Base-by-base conservation (phyloP, 2,329 filamentous ascomycete genomes). In the Aplosporella prunicola region DNA sequence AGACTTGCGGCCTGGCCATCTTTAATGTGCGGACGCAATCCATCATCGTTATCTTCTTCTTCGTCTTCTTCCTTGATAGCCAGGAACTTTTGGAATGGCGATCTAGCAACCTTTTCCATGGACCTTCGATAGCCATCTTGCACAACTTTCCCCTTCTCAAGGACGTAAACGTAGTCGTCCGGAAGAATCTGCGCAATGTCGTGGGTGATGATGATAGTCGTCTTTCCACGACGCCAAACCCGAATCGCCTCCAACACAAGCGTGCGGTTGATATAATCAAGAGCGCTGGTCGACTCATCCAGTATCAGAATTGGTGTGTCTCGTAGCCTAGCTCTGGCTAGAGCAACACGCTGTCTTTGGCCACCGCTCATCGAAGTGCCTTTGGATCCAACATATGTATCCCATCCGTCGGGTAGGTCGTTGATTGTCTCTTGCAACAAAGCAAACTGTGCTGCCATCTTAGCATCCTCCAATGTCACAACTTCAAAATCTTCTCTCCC, bases 191-290 rank as follows among this genome's bases (percentile, higher is more conserved):
- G 82, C 0, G 76, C 72, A 20, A 91, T 72, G 45, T 96, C 86
- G 51, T 96, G 89, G 0, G 91, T 95, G 49, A 96, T 89, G 46
- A 96, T 76, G 35, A 96, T 83, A 0, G 89, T 96, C 0, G 88
- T 95, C 55, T 84, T 91, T 0, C 74, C 80, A 23, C 62, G 65
- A 15, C 91, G 72, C 89, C 87, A 95, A 14, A 71, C 52, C 6
- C 85, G 71, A 35, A 95, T 80, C 0, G 78, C 75, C 27, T 82
- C 74, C 68, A 93, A 80, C 24, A 94, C 72, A 9, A 78, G 58
- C 0, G 62, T 62, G 43, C 80, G 73, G 39, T 73, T 88, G 8
- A 72, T 67, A n/a, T 78, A 74, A 49, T 96, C 89, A 8, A 96
- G 64, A 0, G 84, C 84, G 56, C 85, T 91, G 0, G 86, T 94